A percentile compares a stretch with the other conserved stretches of the same genome.
Conservation (phyloP, 768 basidiomycete genomes). For the Amylocystis lapponica region DNA sequence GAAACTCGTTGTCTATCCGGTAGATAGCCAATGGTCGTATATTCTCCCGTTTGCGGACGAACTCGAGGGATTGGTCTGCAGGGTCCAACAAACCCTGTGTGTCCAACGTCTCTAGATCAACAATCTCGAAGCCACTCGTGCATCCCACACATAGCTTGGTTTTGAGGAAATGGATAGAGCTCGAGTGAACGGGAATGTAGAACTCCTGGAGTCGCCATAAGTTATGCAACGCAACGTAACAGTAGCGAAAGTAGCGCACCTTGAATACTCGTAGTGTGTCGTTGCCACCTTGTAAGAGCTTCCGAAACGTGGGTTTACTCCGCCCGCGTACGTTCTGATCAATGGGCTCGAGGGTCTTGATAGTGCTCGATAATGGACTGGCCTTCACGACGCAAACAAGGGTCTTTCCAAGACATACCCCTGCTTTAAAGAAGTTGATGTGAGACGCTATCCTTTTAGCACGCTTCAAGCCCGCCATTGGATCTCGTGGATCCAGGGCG, state of each 20-base stretch:
- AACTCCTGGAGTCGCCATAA: conserved; percentile 70
- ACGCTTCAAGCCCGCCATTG: conserved; percentile 84
- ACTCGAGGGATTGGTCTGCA: conserved; percentile 83
- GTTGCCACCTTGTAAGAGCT: conserved; percentile 89
- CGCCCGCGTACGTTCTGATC: conserved; percentile 78
- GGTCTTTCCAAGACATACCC: conserved; percentile 83
- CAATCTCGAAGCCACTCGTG: conserved; percentile 96
- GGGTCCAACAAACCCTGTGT: conserved; percentile 96
- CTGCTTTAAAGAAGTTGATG: conserved; percentile 97
- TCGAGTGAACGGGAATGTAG: conserved; percentile 97
- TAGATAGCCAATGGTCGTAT: conserved; percentile 94
- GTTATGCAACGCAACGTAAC: conserved; percentile 1
- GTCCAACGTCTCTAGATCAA: conserved; percentile 94
- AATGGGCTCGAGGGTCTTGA: conserved; percentile 95
- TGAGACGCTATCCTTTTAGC: conserved; percentile 94
- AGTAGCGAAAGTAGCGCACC: conserved; percentile 36
- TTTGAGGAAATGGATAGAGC: conserved; percentile 94
- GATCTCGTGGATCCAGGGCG: conserved; percentile 84
- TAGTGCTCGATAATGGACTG: conserved; percentile 90
- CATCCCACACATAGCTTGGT: conserved; percentile 97
- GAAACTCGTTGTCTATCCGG: conserved; percentile 92
- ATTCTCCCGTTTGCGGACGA: conserved; percentile 79
- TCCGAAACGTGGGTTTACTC: conserved; percentile 89
- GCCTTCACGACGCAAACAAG: conserved; percentile 97
- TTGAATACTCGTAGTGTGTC: conserved; percentile 91